Base-by-base conservation (phyloP, 2,329 filamentous ascomycete genomes). In the Graphium sp. region DNA sequence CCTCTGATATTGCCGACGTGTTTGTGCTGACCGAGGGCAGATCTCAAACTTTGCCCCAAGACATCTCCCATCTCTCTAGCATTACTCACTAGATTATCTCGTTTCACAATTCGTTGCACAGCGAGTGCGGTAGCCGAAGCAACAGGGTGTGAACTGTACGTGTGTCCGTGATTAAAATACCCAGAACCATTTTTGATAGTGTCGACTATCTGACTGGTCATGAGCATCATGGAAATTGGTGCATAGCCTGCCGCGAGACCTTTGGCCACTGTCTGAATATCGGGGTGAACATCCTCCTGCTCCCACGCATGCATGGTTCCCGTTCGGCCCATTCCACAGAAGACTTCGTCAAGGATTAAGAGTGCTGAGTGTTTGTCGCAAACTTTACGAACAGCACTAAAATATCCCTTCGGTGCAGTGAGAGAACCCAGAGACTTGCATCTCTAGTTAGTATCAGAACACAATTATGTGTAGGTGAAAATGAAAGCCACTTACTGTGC, bases 271-370 rank as follows among this genome's bases (percentile, higher is more conserved):
- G 71, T 69, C 43, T 75, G 62, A 5, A 82, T 58, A 39, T 81
- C 75, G 0, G 75, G 75, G 2, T 30, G 30, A 2, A 58, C 55
- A 5, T 66, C 52, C 17, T 72, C 61, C 26, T 68, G 56, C 37
- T 75, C 57, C 62, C 68, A 79, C 2, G 68, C 66, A 48, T 79
- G 64, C 37, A 74, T 47, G 5, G 53, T 60, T 0, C 70, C 72
- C 0, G 59, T 61, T 2, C 71, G 53, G 2, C 73, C 72, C 47
- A 65, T 64, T 3, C 74, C 74, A 26, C 66, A 74, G 75, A 84
- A 81, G 24, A 83, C 62, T 29, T 87, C 81, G 41, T 89, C 82
- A 0, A 87, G 51, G 25, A 87, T 74, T n/a, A 89, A 56, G 0
- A 89, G 61, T 0, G 74, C 70, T 1, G 75, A 79, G 41, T 87